These are phyloP conservation scores for Citrullus amarus DNA, from an alignment of 306 rosid species.

Conservation along the genomic window DNA sequence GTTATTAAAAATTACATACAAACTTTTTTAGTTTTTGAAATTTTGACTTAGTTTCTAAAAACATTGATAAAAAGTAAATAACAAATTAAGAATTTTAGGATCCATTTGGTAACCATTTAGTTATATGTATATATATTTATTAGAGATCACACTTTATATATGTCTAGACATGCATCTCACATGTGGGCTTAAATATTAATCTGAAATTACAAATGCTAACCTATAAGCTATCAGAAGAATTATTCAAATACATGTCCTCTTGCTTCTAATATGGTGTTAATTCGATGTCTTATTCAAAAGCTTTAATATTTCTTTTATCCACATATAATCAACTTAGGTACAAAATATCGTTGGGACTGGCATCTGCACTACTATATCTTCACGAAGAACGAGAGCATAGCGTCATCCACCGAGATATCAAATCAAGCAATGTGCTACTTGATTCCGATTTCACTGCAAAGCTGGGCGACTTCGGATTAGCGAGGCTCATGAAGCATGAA, in stretches of 20 bases:
- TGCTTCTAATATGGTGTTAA: background rate
- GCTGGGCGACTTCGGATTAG: slow-evolving; percentile 2
- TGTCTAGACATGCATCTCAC: too few species aligned
- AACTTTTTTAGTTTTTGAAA: too few species aligned
- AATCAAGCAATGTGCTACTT: background rate
- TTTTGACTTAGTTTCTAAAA: too few species aligned
- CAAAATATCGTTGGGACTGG: background rate
- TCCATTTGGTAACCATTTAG: too few species aligned
- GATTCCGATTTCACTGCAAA: background rate
- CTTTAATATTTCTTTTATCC: background rate
- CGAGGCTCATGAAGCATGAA: background rate
- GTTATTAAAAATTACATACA: too few species aligned
- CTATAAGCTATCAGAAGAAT: too few species aligned
- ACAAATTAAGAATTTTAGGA: too few species aligned
- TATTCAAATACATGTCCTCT: background rate
- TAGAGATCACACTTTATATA: too few species aligned
- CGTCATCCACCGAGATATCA: background rate
- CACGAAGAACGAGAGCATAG: background rate
- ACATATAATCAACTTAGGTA: background rate
- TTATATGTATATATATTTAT: too few species aligned
- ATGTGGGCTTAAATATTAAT: too few species aligned
- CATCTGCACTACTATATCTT: background rate
- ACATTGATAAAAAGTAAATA: too few species aligned
- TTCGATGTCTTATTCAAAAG: background rate
- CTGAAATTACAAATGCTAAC: too few species aligned